These are phyloP conservation scores for Phanerodontia chrysosporium DNA, from an alignment of 768 basidiomycete species.

Conservation along the genomic window DNA sequence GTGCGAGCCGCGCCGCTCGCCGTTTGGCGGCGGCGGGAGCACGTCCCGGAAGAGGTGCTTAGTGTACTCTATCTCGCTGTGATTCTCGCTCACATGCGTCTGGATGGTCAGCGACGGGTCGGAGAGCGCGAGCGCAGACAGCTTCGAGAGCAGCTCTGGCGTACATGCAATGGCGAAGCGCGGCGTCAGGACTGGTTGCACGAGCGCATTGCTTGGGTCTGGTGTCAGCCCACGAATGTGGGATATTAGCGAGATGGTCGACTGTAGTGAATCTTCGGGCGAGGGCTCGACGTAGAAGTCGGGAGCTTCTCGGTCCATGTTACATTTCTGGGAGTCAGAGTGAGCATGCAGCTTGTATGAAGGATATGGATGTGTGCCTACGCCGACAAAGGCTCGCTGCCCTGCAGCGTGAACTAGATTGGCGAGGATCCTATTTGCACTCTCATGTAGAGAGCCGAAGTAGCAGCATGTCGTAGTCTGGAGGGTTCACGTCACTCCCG, in stretches of 20 bases:
- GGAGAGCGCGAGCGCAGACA: slow-evolving; percentile 57
- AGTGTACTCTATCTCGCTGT: slow-evolving; percentile 63
- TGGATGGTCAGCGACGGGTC: slow-evolving; percentile 74
- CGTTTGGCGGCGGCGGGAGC: slow-evolving; percentile 27
- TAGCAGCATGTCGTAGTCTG: slow-evolving; percentile 95
- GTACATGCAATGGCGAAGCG: slow-evolving; percentile 96
- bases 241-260: slow-evolving; percentile 61
- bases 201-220: slow-evolving; percentile 37
- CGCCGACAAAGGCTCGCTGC: slow-evolving; percentile 83
- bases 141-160: slow-evolving; percentile 51
- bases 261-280: slow-evolving; percentile 49
- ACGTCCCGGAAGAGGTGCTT: slow-evolving; percentile 49
- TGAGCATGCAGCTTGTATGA: too few species aligned
- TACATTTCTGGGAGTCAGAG: slow-evolving; percentile 62
- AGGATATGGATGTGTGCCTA: slow-evolving; percentile 33
- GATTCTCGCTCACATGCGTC: slow-evolving; percentile 91
- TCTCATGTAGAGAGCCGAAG: slow-evolving; percentile 78
- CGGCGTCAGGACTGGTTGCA: slow-evolving; percentile 89
- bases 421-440: slow-evolving; percentile 77
- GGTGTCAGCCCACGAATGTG: slow-evolving; percentile 59
- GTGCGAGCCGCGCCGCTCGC: not conserved
- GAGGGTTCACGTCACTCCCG: slow-evolving; percentile 5
- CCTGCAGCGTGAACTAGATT: slow-evolving; percentile 64
- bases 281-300: slow-evolving; percentile 68
- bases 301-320: slow-evolving; percentile 78